Evolutionary conservation across 768 basidiomycete species (phyloP).

Genomic region (Pleurotus giganteus): DNA sequence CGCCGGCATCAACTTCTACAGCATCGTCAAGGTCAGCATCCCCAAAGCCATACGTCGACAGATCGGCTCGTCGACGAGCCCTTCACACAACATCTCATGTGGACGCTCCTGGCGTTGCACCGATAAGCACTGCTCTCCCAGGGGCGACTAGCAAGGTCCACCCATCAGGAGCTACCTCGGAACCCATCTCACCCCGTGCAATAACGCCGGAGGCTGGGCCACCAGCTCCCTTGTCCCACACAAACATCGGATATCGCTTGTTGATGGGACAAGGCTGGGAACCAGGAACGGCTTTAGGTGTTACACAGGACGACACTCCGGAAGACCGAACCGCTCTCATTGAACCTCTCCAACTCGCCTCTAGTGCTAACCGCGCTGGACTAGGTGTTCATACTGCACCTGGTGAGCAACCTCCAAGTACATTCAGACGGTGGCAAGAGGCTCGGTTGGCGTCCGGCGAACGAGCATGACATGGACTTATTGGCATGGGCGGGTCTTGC

Average conservation of each 20-base stretch:
- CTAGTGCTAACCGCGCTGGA: slow-evolving; percentile 46
- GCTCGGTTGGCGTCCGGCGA: slow-evolving; percentile 10
- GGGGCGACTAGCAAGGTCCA: slow-evolving; percentile 10
- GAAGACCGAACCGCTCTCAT: slow-evolving; percentile 42
- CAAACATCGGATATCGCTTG: slow-evolving; percentile 68
- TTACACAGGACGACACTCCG: slow-evolving; percentile 18
- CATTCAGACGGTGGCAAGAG: slow-evolving; percentile 36
- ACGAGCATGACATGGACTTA: too few relatives aligned
- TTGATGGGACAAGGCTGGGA: slow-evolving; percentile 77
- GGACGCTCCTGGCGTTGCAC: slow-evolving; percentile 50
- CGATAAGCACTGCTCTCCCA: slow-evolving; percentile 11
- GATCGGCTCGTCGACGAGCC: slow-evolving; percentile 68
- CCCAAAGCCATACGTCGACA: slow-evolving; percentile 51
- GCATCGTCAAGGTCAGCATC: slow-evolving; percentile 14
- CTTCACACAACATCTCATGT: slow-evolving; percentile 49
- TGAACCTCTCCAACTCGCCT: slow-evolving; percentile 55
- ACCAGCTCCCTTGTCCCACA: slow-evolving; percentile 46
- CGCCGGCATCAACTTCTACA: slow-evolving; percentile 8
- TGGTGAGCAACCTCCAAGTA: slow-evolving; percentile 20
- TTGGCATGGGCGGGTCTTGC: too few relatives aligned
- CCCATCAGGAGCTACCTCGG: slow-evolving; percentile 9
- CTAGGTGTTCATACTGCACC: slow-evolving; percentile 43
- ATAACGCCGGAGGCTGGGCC: slow-evolving; percentile 27
- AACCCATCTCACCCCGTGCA: slow-evolving; percentile 19
- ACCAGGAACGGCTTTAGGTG: slow-evolving; percentile 59